Base-by-base conservation (phyloP, 352 stramenopile species). In the Phytophthora multivora region DNA sequence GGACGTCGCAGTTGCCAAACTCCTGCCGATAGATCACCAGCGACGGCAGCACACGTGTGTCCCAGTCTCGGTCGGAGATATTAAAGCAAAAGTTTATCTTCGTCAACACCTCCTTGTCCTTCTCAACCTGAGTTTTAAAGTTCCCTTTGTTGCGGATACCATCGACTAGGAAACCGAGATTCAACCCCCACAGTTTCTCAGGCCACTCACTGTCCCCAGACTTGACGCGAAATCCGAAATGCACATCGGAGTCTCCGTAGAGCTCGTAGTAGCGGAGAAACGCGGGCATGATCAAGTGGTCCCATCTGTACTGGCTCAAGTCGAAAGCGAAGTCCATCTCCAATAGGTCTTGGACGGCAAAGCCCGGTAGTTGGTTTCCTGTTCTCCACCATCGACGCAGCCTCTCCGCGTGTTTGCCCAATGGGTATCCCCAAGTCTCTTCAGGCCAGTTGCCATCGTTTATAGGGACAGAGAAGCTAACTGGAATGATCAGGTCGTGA, bases 1-100 rank as follows among this genome's bases (percentile, higher is more conserved):
- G 31, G 2, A 83, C 51, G 15, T 70, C 16, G 56, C 74, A 75
- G 48, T 85, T 66, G 9, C 65, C 66, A 33, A 73, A 40, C n/a
- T 73, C 23, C 0, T 36, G 15, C n/a, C 52, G 46, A 36, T 80
- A 79, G 0, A 26, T 60, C 40, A 69, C 30, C 1, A 87, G 42
- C 2, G 63, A 50, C 9, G 77, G 77, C 6, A 86, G 4, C 6
- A 86, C 49, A 2, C 42, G 75, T 8, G 67, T 49, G 30, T 39
- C 55, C 78, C 80, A 88, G 18, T 69, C 69, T 36, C 50, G 50
- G 5, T 85, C 66, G 10, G 2, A 30, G 8, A 86, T 52, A 1
- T 31, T 54, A 16, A 79, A 59, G 28, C 69, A 77, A 31, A 68
- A 64, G n/a, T 75, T 60, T n/a, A 78, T 61, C 53, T 16, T 50